A percentile compares a stretch with the other conserved stretches of the same genome.
These are phyloP conservation scores for Tolypocladium guangdongense DNA, from an alignment of 2,329 filamentous ascomycete genomes.

Conservation along the genomic window DNA sequence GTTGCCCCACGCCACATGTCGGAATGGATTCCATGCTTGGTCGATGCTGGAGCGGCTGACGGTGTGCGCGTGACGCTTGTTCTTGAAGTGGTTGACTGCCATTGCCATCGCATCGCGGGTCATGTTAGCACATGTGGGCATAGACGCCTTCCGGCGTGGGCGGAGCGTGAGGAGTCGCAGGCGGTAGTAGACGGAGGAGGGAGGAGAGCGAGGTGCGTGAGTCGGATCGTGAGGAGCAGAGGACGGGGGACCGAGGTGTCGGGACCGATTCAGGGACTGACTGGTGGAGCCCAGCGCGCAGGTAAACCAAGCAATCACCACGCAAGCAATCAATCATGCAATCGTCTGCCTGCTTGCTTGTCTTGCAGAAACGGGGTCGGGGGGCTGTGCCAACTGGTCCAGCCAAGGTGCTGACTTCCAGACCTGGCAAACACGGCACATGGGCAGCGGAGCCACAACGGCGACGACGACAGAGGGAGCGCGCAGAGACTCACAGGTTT, in stretches of 20 bases:
- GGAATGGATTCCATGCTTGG: conserved; percentile 33
- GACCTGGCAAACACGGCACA: neutral
- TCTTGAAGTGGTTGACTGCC: conserved; percentile 34
- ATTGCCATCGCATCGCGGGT: conserved; percentile 5
- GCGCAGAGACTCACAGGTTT: neutral
- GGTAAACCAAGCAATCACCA: no score
- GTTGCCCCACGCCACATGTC: conserved; percentile 26
- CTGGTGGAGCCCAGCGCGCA: neutral
- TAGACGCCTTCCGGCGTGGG: neutral
- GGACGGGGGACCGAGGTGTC: neutral
- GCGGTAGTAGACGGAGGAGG: neutral
- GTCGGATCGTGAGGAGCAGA: neutral
- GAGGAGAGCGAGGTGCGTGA: neutral
- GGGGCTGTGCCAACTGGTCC: neutral
- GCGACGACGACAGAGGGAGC: neutral
- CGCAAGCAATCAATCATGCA: neutral
- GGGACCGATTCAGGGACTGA: neutral
- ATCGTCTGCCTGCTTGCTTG: no score
- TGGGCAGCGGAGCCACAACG: no score
- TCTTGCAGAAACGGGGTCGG: neutral
- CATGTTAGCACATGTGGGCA: conserved; percentile 2
- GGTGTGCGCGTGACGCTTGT: conserved; percentile 32
- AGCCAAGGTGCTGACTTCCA: no score
- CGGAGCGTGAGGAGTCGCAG: neutral
- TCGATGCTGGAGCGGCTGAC: conserved; percentile 28